phyloP scores from a whole-genome alignment of 176 grass and related monocot species.

The Stipa capillata region DNA sequence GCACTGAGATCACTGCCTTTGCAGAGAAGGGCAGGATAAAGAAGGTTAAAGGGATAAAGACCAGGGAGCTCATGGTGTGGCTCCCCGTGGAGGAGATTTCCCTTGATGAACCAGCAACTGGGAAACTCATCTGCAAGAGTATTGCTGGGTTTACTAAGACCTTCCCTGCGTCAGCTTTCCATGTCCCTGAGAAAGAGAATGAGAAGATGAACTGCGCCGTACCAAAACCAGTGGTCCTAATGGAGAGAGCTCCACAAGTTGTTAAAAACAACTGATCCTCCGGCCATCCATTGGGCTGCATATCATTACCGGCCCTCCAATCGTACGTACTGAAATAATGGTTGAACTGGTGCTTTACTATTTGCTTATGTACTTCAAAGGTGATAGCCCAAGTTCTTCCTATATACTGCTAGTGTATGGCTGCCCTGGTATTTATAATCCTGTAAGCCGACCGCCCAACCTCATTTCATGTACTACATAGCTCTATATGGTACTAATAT shows the following conservation, averaged over 20 bases:
- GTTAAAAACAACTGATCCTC: slow-evolving; percentile 36
- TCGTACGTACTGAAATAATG: slow-evolving; percentile 31
- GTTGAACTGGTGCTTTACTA: slow-evolving; percentile 12
- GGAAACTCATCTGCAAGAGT: slow-evolving; percentile 70
- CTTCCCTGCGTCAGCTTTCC: slow-evolving; percentile 77
- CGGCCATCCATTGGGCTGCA: background rate
- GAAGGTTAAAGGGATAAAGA: slow-evolving; percentile 92
- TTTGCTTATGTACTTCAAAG: slow-evolving; percentile 20
- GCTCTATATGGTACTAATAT: slow-evolving; percentile 20
- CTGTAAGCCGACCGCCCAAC: slow-evolving; percentile 14
- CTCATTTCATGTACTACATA: slow-evolving; percentile 20
- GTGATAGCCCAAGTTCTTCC: background rate
- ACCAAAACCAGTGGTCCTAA: slow-evolving; percentile 40
- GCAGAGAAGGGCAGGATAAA: slow-evolving; percentile 80
- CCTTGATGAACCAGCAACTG: slow-evolving; percentile 41
- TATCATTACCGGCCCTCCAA: background rate
- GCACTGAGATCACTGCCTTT: slow-evolving; percentile 69
- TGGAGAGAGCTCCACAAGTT: slow-evolving; percentile 35
- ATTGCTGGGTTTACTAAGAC: slow-evolving; percentile 53
- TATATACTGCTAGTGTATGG: slow-evolving; percentile 9
- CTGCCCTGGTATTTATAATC: slow-evolving; percentile 5
- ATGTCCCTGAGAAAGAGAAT: slow-evolving; percentile 48
- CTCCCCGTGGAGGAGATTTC: slow-evolving; percentile 74
- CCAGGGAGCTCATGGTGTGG: slow-evolving; percentile 92
- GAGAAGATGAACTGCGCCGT: slow-evolving; percentile 12